These are phyloP conservation scores for Tetrapisispora nanseiensis DNA, from an alignment of 805 yeast genomes.

Conservation along the genomic window DNA sequence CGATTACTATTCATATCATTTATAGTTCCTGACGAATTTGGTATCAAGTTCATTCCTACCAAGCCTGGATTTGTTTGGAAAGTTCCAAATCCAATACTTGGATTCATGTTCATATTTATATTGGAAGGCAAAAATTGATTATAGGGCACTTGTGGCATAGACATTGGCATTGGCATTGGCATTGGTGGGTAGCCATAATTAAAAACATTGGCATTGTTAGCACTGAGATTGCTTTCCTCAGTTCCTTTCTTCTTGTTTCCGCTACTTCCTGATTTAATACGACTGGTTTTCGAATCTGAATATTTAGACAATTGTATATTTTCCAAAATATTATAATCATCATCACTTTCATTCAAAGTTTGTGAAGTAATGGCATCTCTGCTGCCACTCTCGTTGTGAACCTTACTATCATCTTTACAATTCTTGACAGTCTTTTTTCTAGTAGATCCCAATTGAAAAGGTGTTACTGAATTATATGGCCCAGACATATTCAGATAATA, in stretches of 20 bases:
- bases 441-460: constrained; percentile 15
- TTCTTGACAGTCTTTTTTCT: neutral
- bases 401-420: neutral
- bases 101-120: constrained; percentile 1
- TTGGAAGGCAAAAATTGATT: neutral
- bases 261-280: neutral
- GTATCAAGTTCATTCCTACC: neutral
- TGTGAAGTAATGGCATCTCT: neutral
- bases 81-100: no score
- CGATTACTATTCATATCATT: neutral
- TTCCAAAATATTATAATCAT: constrained; percentile 2
- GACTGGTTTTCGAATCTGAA: neutral
- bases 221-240: no score
- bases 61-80: neutral
- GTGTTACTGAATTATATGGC: constrained; percentile 21
- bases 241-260: neutral
- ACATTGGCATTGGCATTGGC: neutral
- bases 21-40: neutral
- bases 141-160: neutral
- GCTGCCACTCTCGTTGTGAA: neutral
- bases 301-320: constrained; percentile 1
- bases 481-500: neutral
- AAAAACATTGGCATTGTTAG: neutral
- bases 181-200: neutral
- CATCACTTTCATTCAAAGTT: neutral